phyloP scores from a whole-genome alignment of 331 rosid genomes.

The Phaseolus coccineus region DNA sequence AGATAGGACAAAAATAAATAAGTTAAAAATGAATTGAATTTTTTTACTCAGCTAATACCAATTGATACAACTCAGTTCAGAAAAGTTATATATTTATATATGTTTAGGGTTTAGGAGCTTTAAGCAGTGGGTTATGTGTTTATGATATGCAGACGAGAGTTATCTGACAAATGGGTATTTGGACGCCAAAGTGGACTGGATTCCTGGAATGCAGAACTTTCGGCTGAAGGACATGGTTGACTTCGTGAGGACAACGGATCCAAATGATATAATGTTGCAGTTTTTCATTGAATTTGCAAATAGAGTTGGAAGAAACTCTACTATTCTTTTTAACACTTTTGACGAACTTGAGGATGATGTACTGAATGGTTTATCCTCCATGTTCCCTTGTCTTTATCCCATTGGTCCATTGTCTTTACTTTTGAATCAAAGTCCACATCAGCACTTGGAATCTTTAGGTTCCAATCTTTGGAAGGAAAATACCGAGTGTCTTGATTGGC shows the following conservation, averaged over 20 bases:
- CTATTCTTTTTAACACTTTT: constrained; percentile 48
- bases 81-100: not conserved
- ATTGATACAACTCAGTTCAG: not conserved
- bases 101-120: not conserved
- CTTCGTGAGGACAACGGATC: constrained; percentile 38
- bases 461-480: constrained; percentile 56
- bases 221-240: constrained; percentile 49
- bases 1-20: not conserved
- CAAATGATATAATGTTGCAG: constrained; percentile 34
- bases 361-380: constrained; percentile 43
- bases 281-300: not conserved
- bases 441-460: constrained; percentile 23
- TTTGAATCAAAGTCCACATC: constrained; percentile 26
- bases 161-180: constrained; percentile 46
- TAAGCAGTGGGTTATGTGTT: constrained; percentile 1
- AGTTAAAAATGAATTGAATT: not conserved
- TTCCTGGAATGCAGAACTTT: constrained; percentile 52
- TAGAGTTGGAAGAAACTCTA: constrained; percentile 23
- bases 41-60: not conserved
- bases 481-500: constrained; percentile 47
- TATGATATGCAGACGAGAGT: constrained; percentile 47
- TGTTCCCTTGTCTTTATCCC: constrained; percentile 38
- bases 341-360: constrained; percentile 49
- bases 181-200: constrained; percentile 52
- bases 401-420: constrained; percentile 53